Percentiles rank a stretch among this genome's conserved stretches.
These are phyloP conservation scores for Apiospora pterosperma DNA, from an alignment of 2,329 filamentous ascomycete genomes.

Conservation along the genomic window DNA sequence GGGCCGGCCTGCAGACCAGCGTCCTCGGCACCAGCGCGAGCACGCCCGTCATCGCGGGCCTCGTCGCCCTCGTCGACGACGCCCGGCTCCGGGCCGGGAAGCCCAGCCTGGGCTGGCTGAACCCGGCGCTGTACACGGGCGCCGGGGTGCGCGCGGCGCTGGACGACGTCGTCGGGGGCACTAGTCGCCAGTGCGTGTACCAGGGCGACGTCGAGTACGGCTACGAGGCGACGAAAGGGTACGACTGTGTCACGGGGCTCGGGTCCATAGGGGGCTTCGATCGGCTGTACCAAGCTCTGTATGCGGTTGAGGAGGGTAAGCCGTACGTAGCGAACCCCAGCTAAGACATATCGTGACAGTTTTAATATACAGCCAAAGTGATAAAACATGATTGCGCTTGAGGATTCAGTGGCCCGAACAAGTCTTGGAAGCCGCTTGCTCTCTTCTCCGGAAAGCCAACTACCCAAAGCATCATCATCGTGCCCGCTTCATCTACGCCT, in stretches of 20 bases:
- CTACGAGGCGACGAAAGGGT: slow-evolving; percentile 44
- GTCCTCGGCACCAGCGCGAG: slow-evolving; percentile 37
- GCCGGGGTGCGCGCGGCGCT: slow-evolving; percentile 31
- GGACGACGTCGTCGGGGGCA: slow-evolving; percentile 38
- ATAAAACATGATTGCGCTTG: too few species aligned
- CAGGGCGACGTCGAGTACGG: slow-evolving; percentile 32
- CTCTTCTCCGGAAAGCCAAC: too few species aligned
- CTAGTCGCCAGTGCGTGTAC: slow-evolving; percentile 37
- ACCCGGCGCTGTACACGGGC: slow-evolving; percentile 42
- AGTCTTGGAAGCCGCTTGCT: background rate
- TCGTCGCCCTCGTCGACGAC: slow-evolving; percentile 54
- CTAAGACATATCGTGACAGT: background rate
- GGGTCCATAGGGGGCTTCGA: slow-evolving; percentile 42
- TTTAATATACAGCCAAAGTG: too few species aligned
- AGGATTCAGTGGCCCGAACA: too few species aligned
- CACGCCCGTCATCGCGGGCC: slow-evolving; percentile 50
- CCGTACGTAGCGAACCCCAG: background rate
- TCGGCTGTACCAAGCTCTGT: background rate
- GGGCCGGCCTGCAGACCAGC: slow-evolving; percentile 28
- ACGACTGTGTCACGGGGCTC: slow-evolving; percentile 48
- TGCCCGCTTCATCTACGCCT: background rate
- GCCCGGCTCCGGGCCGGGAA: slow-evolving; percentile 45
- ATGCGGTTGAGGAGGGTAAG: background rate
- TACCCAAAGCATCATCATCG: too few species aligned
- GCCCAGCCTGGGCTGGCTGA: slow-evolving; percentile 50